Base-by-base conservation (phyloP, 2,329 filamentous ascomycete genomes). In the Huntiella bhutanensis region DNA sequence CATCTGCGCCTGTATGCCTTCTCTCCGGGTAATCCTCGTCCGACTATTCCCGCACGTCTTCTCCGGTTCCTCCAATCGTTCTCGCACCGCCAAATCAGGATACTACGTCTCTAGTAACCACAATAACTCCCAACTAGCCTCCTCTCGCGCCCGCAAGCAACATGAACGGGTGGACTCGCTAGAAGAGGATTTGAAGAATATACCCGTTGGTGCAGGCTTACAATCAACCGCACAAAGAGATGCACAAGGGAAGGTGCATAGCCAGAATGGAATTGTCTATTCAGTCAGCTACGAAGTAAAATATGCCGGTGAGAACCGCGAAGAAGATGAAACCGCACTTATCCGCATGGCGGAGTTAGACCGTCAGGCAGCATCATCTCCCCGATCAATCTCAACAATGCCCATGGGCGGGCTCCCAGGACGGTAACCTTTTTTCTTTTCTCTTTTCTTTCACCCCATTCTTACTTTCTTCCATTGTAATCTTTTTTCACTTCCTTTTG, bases 1-100 rank as follows among this genome's bases (percentile, higher is more conserved):
- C 42, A 57, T 60, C 22, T 59, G 59, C 50, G 58, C 57, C 17
- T 59, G 55, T 45, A 51, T 60, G 51, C 59, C 59, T 0, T 52
- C 58, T 2, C 38, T 60, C 17, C 55, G 56, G 15, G 51, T 56
- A 37, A 50, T 60, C 4, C 49, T 60, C 15, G 53, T 55, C 17
- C 51, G 55, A 2, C 53, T 61, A 43, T 58, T 63, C 54, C 61
- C 61, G 34, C 51, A 46, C 28, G 39, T 55, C 19, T 49, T 56
- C 41, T 57, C 5, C 41, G 56, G 58, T 8, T 55, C 58, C 12
- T 54, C 58, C 28, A 33, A 47, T 32, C 34, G 13, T 11, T 37
- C 38, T 47, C 22, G 22, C 22, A 6, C 22, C 22, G 22, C 2
- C 2, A 42, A 47, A 6, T 22, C 41, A 19, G 37, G 52, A 6